phyloP scores from a whole-genome alignment of 352 stramenopile species.

The Phytophthora macrochlamydospora region DNA sequence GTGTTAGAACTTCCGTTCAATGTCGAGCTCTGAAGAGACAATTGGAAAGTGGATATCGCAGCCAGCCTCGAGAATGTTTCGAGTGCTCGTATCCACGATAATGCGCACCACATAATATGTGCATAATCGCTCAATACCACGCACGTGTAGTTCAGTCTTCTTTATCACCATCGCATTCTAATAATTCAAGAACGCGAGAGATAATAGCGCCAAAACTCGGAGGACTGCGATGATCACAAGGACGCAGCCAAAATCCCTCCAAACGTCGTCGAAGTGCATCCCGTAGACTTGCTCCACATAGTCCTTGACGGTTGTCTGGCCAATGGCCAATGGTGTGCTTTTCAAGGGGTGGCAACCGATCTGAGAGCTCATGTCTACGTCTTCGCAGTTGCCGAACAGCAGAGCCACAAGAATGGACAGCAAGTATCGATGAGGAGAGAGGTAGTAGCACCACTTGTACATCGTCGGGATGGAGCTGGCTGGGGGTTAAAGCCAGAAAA shows the following conservation, averaged over 20 bases:
- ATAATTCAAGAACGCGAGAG: conserved; percentile 10
- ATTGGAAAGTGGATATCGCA: too few relatives aligned
- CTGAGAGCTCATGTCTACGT: not conserved
- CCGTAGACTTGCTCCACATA: conserved; percentile 40
- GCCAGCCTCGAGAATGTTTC: too few relatives aligned
- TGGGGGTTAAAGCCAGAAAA: conserved; percentile 56
- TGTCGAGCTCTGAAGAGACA: too few relatives aligned
- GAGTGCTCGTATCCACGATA: too few relatives aligned
- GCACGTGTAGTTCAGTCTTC: too few relatives aligned
- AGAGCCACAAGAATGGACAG: conserved; percentile 11
- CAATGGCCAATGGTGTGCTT: conserved; percentile 11
- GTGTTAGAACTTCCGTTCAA: too few relatives aligned
- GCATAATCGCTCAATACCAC: too few relatives aligned
- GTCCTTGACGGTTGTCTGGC: conserved; percentile 10
- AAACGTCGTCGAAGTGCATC: conserved; percentile 32
- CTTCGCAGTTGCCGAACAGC: conserved; percentile 4
- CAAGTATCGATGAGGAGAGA: conserved; percentile 13
- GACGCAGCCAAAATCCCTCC: conserved; percentile 23
- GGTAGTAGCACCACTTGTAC: conserved; percentile 57
- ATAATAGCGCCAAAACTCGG: conserved; percentile 18
- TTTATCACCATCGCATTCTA: conserved; percentile 4
- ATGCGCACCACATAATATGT: too few relatives aligned
- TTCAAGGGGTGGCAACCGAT: conserved; percentile 10
- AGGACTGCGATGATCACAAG: conserved; percentile 27
- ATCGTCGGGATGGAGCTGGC: conserved; percentile 37